Base-by-base conservation (phyloP, 1,284 basidiomycete species). In the Rhodotorula sp. region DNA sequence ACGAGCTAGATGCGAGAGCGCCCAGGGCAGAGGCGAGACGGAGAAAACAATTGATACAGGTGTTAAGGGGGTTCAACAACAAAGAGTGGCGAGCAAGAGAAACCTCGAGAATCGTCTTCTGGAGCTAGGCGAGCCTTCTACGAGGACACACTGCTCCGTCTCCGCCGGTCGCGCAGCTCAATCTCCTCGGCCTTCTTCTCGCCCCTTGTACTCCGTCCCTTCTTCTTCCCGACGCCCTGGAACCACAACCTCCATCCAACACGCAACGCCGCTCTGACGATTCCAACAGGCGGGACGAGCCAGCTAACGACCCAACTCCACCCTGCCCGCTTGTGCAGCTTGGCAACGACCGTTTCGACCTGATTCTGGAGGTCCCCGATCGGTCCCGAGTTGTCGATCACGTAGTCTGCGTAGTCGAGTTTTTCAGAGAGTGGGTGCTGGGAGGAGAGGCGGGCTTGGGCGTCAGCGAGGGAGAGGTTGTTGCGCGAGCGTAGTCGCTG, bases 331-430 rank as follows among this genome's bases (percentile, higher is more conserved):
- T 80, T 81, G 52, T 85, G 81, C 71, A 94, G 79, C 47, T 77
- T 83, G 77, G 58, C 80, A 74, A 95, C 84, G 51, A 93, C 84
- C 1, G 82, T 78, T 62, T 87, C 85, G 18, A 96, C 87, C 74
- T 94, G 89, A 0, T 79, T 78, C 48, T 88, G 83, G 4, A 95
- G 83, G 62, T 92, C 91, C 47, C 84, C 79, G 8, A 84, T 81
- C 0, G 88, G 84, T 2, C 91, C 90, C 9, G 90, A 91, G 79
- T 99, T 99, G 81, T 97, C 93, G 47, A 99, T 81, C 54, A 97
- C 87, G 51, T 87, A 79, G 77, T 96, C 92, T 1, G 94, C 94
- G 76, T 91, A 94, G 16, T 82, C 77, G 10, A 93, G 82, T 80
- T 99, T 99, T 31, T 87, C 83, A 1, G 86, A 79, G 47, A 98